Conservation (phyloP, 352 stramenopile genomes). For the Globisporangium nagaii region DNA sequence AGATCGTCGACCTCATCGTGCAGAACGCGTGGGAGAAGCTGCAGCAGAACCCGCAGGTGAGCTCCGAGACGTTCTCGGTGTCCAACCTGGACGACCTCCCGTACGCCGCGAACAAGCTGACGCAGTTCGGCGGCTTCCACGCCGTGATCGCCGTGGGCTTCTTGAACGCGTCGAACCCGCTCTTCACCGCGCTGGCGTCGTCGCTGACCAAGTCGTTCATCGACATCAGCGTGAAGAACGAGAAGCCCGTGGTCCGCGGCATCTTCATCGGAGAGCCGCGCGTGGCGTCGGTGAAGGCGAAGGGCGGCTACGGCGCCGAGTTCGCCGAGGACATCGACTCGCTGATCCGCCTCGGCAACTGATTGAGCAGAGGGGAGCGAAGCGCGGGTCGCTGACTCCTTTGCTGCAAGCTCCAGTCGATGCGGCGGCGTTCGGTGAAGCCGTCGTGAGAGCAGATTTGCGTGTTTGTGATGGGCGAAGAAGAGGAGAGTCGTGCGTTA, state of each 20-base stretch:
- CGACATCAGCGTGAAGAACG: constrained; percentile 77
- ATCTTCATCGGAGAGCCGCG: constrained; percentile 80
- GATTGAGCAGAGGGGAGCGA: not conserved
- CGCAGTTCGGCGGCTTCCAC: constrained; percentile 60
- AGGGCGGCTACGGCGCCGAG: constrained; percentile 59
- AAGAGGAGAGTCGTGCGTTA: no score
- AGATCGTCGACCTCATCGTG: constrained; percentile 62
- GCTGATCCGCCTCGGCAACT: constrained; percentile 66
- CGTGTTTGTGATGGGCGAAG: no score
- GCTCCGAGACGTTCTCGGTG: constrained; percentile 63
- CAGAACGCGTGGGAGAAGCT: constrained; percentile 61
- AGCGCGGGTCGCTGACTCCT: constrained; percentile 12
- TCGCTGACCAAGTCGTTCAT: constrained; percentile 71
- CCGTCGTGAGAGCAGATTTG: no score
- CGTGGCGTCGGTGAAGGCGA: constrained; percentile 65
- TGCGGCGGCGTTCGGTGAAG: no score
- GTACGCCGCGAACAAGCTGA: constrained; percentile 82
- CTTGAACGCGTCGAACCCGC: constrained; percentile 54
- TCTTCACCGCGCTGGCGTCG: constrained; percentile 54
- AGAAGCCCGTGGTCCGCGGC: constrained; percentile 69
- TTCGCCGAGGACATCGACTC: constrained; percentile 55
- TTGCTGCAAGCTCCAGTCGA: no score
- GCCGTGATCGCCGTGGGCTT: constrained; percentile 76
- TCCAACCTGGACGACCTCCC: constrained; percentile 64
- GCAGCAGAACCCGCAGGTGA: constrained; percentile 24